Evolutionary conservation across 2,329 filamentous ascomycete species (phyloP).

Genomic region (Tetracladium maxilliforme): DNA sequence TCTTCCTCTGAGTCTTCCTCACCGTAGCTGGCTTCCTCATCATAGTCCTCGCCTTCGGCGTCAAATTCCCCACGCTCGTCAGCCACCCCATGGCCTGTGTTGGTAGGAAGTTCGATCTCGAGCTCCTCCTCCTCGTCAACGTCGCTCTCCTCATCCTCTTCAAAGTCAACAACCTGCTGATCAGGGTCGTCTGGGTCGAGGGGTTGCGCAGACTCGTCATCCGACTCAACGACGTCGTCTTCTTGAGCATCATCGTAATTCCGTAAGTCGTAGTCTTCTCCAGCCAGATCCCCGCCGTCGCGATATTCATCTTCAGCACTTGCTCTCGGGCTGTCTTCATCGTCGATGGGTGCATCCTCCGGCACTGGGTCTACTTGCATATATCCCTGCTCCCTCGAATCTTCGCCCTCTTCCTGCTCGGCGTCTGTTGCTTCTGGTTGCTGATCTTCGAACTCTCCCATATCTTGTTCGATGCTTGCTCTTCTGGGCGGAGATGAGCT

Average conservation of each 20-base stretch:
- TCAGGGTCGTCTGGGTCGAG: too few relatives aligned
- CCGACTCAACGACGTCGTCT: too few relatives aligned
- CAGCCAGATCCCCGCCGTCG: constrained; percentile 7
- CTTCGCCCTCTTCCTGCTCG: constrained; percentile 8
- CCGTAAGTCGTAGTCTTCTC: constrained; percentile 15
- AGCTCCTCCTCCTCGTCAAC: constrained; percentile 1
- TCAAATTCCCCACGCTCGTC: constrained; percentile 1
- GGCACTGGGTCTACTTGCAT: constrained; percentile 11
- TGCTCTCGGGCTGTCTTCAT: too few relatives aligned
- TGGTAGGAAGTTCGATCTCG: too few relatives aligned
- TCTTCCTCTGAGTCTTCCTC: background rate
- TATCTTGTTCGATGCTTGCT: constrained; percentile 5
- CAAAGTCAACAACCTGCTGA: too few relatives aligned
- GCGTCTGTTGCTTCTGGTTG: constrained; percentile 10
- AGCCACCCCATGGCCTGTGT: too few relatives aligned
- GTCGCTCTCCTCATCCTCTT: constrained; percentile 12
- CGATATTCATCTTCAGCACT: constrained; percentile 6
- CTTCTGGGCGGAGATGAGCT: too few relatives aligned
- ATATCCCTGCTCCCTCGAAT: constrained; percentile 10
- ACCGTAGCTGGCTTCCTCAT: background rate
- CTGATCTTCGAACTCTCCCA: constrained; percentile 10
- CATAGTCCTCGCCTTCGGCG: background rate
- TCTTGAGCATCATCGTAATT: too few relatives aligned
- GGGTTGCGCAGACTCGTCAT: too few relatives aligned
- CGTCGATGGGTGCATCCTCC: too few relatives aligned